Evolutionary conservation across 495 filamentous ascomycete species (phyloP).

Genomic region (Barbatosphaeria neglecta): DNA sequence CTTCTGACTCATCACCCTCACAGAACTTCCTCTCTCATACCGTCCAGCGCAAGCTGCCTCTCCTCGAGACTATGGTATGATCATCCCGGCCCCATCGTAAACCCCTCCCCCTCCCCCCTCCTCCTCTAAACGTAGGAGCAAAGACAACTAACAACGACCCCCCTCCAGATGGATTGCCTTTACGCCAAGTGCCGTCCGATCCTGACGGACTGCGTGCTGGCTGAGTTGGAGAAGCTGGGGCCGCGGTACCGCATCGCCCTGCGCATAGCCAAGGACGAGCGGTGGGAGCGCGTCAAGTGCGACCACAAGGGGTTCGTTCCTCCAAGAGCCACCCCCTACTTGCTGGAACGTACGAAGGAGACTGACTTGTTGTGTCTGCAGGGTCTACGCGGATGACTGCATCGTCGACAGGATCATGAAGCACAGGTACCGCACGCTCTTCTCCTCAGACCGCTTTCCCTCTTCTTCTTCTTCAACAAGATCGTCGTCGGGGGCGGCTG

Average conservation of each 20-base stretch:
- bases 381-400: slow-evolving; percentile 76
- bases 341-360: no score
- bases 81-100: no score
- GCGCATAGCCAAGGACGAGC: slow-evolving; percentile 81
- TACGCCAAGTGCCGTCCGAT: slow-evolving; percentile 57
- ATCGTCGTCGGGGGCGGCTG: no score
- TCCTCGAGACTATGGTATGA: slow-evolving; percentile 61
- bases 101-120: no score
- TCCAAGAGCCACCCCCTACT: slow-evolving; percentile 31
- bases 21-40: slow-evolving; percentile 82
- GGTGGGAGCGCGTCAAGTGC: slow-evolving; percentile 74
- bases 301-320: slow-evolving; percentile 59
- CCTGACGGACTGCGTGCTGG: slow-evolving; percentile 57
- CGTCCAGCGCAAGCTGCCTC: slow-evolving; percentile 77
- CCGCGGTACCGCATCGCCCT: slow-evolving; percentile 81
- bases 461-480: neutral
- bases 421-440: neutral
- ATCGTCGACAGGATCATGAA: slow-evolving; percentile 20
- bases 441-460: neutral
- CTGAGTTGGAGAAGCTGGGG: slow-evolving; percentile 84
- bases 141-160: no score
- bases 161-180: slow-evolving; percentile 63
- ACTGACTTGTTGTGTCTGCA: neutral
- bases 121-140: no score
- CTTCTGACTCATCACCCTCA: no score